Base-by-base conservation (phyloP, 257 asterid species). In the Solanum chiquidenum region DNA sequence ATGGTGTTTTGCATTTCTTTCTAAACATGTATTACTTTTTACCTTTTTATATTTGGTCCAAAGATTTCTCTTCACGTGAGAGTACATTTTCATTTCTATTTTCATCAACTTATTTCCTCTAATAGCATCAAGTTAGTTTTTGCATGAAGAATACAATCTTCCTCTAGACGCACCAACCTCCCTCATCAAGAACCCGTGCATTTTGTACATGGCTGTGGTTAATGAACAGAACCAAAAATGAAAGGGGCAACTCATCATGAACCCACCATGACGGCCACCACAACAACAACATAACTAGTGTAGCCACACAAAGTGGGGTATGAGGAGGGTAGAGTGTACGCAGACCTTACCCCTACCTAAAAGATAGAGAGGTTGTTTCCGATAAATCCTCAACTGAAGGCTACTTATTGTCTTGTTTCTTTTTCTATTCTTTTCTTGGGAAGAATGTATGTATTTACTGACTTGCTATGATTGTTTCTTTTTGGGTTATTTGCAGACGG, bases 401-500 rank as follows among this genome's bases (percentile, higher is more conserved):
- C 33, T 64, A 64, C 72, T 64, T 10, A 20, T 35, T 74, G 49
- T 74, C 52, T 33, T 33, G 44, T 5, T 74, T 35, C 31, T 1
- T 10, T 35, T 74, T 74, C 31, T 34, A 35, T 35, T 74, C 9
- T 35, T 35, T 35, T 21, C 4, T 20, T 23, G 29, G 29, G 18
- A 74, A 74, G 49, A 74, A 37, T 12, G 31, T 21, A 0, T 73
- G 49, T 35, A 35, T 35, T 74, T 37, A 10, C 52, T 37, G 55
- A 74, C 55, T 74, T 21, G 55, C 31, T 20, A 5, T 74, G 52
- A 10, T 74, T 73, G 27, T n/a, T 76, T 76, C 4, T 80, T 18
- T 79, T 31, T 31, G n/a, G 42, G 42, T 49, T 49, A 75, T 88
- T 89, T 90, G 35, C 95, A 95, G 98, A 93, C 92, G 2, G 93